These are phyloP conservation scores for Uromyces viciae-fabae DNA, from an alignment of 1,284 basidiomycete species.

Conservation along the genomic window DNA sequence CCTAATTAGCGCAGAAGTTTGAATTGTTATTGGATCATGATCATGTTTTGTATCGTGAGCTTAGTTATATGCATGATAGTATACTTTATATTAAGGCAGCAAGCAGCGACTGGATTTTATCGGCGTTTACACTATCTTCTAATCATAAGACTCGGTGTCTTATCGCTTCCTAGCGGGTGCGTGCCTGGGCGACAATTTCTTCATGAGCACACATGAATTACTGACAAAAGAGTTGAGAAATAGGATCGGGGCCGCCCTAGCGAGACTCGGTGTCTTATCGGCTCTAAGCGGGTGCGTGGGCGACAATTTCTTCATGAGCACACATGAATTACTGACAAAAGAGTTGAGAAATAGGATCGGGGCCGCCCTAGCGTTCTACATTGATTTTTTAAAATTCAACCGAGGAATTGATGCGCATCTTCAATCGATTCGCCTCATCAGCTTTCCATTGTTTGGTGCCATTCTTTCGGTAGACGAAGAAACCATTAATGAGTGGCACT, in stretches of 20 bases:
- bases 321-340: too few species aligned
- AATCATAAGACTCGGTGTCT: slow-evolving; percentile 8
- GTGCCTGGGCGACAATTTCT: neutral
- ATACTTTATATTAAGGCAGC: slow-evolving; percentile 14
- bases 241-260: slow-evolving; percentile 15
- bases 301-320: neutral
- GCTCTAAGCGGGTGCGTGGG: neutral
- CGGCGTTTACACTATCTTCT: slow-evolving; percentile 17
- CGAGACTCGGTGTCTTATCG: slow-evolving; percentile 22
- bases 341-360: slow-evolving; percentile 13
- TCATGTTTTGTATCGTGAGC: too few species aligned
- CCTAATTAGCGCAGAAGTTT: neutral
- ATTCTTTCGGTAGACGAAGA: slow-evolving; percentile 19
- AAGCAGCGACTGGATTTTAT: neutral
- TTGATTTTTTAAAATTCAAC: neutral
- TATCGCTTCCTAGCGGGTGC: slow-evolving; percentile 15
- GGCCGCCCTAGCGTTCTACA: neutral
- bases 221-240: too few species aligned
- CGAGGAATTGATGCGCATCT: neutral
- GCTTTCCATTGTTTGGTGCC: slow-evolving; percentile 16
- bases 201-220: neutral
- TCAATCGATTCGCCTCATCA: slow-evolving; percentile 16
- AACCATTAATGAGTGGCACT: slow-evolving; percentile 26
- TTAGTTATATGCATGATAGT: slow-evolving; percentile 6
- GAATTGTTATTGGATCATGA: neutral